These are phyloP conservation scores for Suillus subaureus DNA, from an alignment of 768 basidiomycete species.

Conservation along the genomic window DNA sequence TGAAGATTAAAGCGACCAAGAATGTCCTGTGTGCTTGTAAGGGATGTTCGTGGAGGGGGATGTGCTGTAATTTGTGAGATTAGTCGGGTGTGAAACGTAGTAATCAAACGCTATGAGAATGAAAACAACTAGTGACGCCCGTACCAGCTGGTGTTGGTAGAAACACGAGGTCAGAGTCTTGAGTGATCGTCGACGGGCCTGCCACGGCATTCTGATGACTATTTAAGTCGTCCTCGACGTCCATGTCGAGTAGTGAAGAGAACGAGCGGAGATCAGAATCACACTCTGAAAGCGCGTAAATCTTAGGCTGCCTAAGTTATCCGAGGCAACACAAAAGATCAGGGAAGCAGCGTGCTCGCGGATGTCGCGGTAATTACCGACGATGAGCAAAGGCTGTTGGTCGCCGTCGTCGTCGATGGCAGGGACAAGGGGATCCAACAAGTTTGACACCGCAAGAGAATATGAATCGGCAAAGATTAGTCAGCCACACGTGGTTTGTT, in stretches of 20 bases:
- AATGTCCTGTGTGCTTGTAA: constrained; percentile 80
- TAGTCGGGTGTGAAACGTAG: constrained; percentile 14
- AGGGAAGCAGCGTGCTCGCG: background rate
- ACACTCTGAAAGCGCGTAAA: constrained; percentile 16
- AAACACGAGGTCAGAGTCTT: constrained; percentile 25
- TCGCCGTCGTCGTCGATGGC: constrained; percentile 34
- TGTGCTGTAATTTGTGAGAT: constrained; percentile 22
- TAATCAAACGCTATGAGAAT: constrained; percentile 6
- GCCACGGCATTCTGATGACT: constrained; percentile 57
- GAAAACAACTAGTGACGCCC: constrained; percentile 16
- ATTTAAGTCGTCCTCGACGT: constrained; percentile 26
- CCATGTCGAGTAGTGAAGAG: constrained; percentile 27
- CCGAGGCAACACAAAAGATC: constrained; percentile 1
- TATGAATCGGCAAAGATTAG: constrained; percentile 30
- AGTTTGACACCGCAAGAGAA: constrained; percentile 27
- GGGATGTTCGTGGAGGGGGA: constrained; percentile 43
- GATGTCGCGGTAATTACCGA: constrained; percentile 29
- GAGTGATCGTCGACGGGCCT: constrained; percentile 53
- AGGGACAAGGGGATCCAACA: constrained; percentile 40
- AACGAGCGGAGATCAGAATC: constrained; percentile 27
- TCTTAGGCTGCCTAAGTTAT: constrained; percentile 20
- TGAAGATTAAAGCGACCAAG: constrained; percentile 71
- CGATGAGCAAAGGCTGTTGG: constrained; percentile 30
- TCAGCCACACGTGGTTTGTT: constrained; percentile 26
- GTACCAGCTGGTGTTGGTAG: constrained; percentile 37